Percentiles rank a stretch among this genome's conserved stretches.
Evolutionary conservation across 139 green algal species (phyloP).

Genomic region (Volvox reticuliferus): DNA sequence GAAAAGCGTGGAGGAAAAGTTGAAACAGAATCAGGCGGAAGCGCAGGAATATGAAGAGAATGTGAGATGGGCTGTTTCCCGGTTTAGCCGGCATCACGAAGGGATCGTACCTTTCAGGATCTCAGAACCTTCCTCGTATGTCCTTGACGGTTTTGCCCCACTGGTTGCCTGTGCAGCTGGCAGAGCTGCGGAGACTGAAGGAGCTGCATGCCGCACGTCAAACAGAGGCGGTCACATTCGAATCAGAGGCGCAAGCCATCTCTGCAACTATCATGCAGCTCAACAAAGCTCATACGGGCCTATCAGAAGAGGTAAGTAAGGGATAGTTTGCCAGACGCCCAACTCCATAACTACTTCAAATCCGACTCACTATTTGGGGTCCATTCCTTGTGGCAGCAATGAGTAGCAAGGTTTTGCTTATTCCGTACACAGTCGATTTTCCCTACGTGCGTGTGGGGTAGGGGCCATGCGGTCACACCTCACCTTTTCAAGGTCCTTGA

Average conservation of each 20-base stretch:
- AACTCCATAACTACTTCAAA: no score
- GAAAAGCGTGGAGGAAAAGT: conserved; percentile 53
- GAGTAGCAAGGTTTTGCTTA: no score
- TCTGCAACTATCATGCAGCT: conserved; percentile 74
- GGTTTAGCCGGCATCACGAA: neutral
- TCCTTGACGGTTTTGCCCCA: no score
- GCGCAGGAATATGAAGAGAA: conserved; percentile 65
- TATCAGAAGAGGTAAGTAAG: conserved; percentile 70
- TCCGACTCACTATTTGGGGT: no score
- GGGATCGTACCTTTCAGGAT: no score
- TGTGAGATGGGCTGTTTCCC: conserved; percentile 30
- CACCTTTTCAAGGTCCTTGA: no score
- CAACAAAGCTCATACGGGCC: conserved; percentile 78
- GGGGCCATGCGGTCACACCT: no score
- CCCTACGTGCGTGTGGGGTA: no score
- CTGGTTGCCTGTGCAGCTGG: conserved; percentile 48
- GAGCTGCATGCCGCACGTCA: conserved; percentile 52
- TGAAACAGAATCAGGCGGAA: conserved; percentile 61
- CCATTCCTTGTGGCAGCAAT: no score
- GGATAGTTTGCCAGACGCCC: no score
- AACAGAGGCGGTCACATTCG: conserved; percentile 69
- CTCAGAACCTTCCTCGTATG: no score
- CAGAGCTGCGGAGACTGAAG: conserved; percentile 72
- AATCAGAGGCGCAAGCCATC: conserved; percentile 68
- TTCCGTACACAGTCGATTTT: no score